Conservation (phyloP, 192 early-diverging fungal genomes). For the Kickxella alabastrina region DNA sequence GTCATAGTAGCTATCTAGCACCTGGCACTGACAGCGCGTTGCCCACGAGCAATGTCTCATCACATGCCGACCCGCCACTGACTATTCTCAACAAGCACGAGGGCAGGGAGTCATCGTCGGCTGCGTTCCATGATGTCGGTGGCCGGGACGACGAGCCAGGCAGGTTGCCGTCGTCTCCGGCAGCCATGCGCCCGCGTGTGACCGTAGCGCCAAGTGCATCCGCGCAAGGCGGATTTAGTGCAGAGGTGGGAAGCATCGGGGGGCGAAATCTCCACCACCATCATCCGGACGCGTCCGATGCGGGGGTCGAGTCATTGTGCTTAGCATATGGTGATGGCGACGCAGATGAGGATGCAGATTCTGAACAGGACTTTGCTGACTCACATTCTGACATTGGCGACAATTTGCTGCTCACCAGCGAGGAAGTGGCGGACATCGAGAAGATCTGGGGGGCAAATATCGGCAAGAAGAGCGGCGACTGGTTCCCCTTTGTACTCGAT, state of each 20-base stretch:
- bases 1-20: neutral
- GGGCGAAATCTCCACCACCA: neutral
- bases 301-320: slow-evolving; percentile 22
- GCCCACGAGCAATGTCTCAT: slow-evolving; percentile 35
- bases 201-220: neutral
- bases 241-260: slow-evolving; percentile 14
- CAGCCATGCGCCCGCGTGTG: neutral
- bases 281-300: slow-evolving; percentile 4
- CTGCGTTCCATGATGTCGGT: slow-evolving; percentile 2
- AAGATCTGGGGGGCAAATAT: slow-evolving; percentile 51
- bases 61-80: slow-evolving; percentile 33
- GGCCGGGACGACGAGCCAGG: neutral
- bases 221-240: slow-evolving; percentile 9
- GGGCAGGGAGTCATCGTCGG: slow-evolving; percentile 4
- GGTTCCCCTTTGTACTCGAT: slow-evolving; percentile 48
- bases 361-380: slow-evolving; percentile 30
- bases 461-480: slow-evolving; percentile 51
- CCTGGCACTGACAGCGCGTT: slow-evolving; percentile 3
- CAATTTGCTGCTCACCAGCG: slow-evolving; percentile 16
- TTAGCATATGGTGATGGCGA: slow-evolving; percentile 27
- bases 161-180: slow-evolving; percentile 6
- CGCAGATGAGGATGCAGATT: slow-evolving; percentile 22
- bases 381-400: slow-evolving; percentile 25
- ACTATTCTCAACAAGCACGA: slow-evolving; percentile 26
- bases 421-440: slow-evolving; percentile 46